A percentile compares a stretch with the other conserved stretches of the same genome.
Conservation (phyloP, 2,329 filamentous ascomycete genomes). For the Aureobasidium vineae region DNA sequence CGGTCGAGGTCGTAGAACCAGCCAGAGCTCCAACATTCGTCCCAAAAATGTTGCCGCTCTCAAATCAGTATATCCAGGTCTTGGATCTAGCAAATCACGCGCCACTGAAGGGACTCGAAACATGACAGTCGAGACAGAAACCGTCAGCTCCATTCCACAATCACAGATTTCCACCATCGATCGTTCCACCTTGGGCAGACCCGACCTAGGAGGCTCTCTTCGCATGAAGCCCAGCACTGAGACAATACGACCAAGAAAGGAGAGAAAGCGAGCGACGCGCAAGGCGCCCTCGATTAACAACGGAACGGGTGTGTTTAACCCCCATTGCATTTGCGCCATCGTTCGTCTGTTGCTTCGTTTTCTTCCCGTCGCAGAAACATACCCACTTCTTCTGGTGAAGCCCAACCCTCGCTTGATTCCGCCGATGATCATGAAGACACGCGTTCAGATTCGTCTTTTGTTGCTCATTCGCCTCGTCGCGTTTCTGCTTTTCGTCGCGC, state of each 20-base stretch:
- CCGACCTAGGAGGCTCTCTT: constrained; percentile 68
- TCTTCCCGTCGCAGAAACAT: constrained; percentile 22
- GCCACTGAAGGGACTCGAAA: constrained; percentile 73
- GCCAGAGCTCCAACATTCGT: constrained; percentile 25
- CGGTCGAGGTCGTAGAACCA: constrained; percentile 28
- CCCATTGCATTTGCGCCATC: constrained; percentile 33
- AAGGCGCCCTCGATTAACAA: constrained; percentile 71
- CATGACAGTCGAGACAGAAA: constrained; percentile 98
- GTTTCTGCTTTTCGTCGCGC: constrained; percentile 15
- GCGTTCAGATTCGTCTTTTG: constrained; percentile 19
- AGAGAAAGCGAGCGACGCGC: constrained; percentile 75
- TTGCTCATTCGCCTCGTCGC: constrained; percentile 18
- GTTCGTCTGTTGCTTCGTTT: constrained; percentile 30
- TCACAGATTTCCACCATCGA: constrained; percentile 66
- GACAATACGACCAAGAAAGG: constrained; percentile 91
- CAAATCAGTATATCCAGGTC: constrained; percentile 67
- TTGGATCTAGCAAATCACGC: constrained; percentile 64
- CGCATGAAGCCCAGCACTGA: constrained; percentile 89
- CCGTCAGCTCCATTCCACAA: constrained; percentile 86
- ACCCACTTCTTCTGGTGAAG: constrained; percentile 3
- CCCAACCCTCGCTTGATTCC: constrained; percentile 11
- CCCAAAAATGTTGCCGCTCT: constrained; percentile 49
- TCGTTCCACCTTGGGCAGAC: constrained; percentile 56
- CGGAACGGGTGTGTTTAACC: constrained; percentile 65
- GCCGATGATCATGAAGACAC: constrained; percentile 13